Evolutionary conservation across 1,139 yeast species (phyloP), one percentile per base, ranked within the genome.

Genomic region (Sugiyamaella xylanicola): DNA sequence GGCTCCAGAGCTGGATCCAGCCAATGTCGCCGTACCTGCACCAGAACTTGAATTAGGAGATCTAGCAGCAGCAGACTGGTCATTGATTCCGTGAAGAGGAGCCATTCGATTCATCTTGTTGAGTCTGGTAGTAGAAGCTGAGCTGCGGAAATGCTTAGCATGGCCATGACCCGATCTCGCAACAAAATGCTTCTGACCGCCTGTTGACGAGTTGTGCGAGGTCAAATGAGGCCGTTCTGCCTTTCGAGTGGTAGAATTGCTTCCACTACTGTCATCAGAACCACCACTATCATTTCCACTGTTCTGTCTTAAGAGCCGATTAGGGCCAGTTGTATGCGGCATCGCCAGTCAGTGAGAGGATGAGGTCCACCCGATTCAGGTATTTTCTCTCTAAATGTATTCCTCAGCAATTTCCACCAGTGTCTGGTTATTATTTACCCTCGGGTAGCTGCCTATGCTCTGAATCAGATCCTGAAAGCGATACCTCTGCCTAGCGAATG

Each of bases 41-140:
- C 27, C 44, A 19, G 17, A 15, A 25, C 39, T 39, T 2, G 40
- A n/a, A 36, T 19, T 44, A 13, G 56, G 51, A 17, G 56, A 16
- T 13, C 29, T 27, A 2, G 45, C 46, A 11, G 56, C 37, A 15
- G 37, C 42, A 13, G 50, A 29, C 8, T 42, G 25, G n/a, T 47
- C 45, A 15, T 47, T 27, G 3, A 46, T 13, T 1, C 46, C 56
- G 43, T 53, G 56, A n/a, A 53, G 50, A 21, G 56, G 56, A 19
- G 56, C 48, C 42, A 54, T 37, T 15, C 54, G 47, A 19, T 27
- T 49, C 50, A 48, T 51, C 37, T 56, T 57, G 40, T 57, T 58
- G 22, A 60, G 50, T 35, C 63, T 51, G 5, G 60, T 57, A 13
- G 61, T 43, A n/a, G 63, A 59, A 1, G 50, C 44, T 11, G 57